Evolutionary conservation across 2,329 filamentous ascomycete genomes (phyloP), one percentile per base, ranked within the genome.

Genomic region (Lecanoromycetidae sp.): DNA sequence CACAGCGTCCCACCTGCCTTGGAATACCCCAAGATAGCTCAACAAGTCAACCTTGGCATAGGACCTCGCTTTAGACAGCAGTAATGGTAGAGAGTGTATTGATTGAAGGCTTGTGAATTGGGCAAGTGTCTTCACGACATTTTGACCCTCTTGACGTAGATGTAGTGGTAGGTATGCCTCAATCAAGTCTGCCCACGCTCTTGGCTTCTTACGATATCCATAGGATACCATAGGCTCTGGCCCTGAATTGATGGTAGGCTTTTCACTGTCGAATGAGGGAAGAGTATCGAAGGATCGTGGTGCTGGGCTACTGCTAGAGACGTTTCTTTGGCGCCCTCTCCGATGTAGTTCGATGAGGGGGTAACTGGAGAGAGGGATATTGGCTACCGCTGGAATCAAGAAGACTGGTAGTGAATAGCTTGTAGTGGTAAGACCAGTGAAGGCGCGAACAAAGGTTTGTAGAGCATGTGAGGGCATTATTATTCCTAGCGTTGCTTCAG

Each of bases 1-100:
- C 23, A 67, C 66, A 13, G 61, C 63, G 44, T 63, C 53, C 64
- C 67, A 67, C 51, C 66, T 61, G 22, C 61, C 58, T 49, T 63
- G 53, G 15, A 58, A 55, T 35, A 67, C 62, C 1, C 65, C 66
- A 42, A 70, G 54, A 50, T 66, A 61, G 9, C 56, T 55, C 32
- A 71, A 51, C 27, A 69, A 55, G 55, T 70, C 63, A 8, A 64
- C 13, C 32, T 45, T 36, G 15, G 43, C 23, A 19, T 42, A 27
- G 3, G 13, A 19, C 17, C 39, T 39, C 34, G 51, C 51, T 33
- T 15, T 27, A 15, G 30, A 22, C 17, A 47, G 25, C 7, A 52
- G 23, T n/a, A 32, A 6, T 23, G 29, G 25, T 7, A 46, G 32
- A 8, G 29, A 33, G 9, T 41, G 12, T 7, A 46, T 41, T 12